Base-by-base conservation (phyloP, 768 basidiomycete genomes). In the Xanthoconium stramineum region DNA sequence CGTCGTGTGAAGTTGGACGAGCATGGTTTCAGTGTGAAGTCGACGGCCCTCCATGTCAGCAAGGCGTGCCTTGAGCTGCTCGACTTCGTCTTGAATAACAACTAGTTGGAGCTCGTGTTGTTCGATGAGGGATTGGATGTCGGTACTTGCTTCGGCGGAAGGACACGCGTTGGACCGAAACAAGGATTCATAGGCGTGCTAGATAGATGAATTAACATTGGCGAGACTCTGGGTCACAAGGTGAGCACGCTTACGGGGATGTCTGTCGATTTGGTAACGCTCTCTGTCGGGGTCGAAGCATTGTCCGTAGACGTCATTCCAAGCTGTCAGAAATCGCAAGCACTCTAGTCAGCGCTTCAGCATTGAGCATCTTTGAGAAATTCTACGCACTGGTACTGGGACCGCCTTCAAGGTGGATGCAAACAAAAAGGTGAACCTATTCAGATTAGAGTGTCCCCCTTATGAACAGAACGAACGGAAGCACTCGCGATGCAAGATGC, bases 101-200 rank as follows among this genome's bases (percentile, higher is more conserved):
- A 36, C n/a, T 24, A 67, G 60, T 5, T 67, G 56, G 17, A 8
- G n/a, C 30, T 67, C 53, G 32, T 62, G 59, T 15, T 45, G 39
- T n/a, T 51, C 44, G 24, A 65, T 59, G 48, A 67, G 65, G 5
- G 52, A 43, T 2, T 54, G 54, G 53, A 67, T 55, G 20, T 24
- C 36, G 37, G 29, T 38, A 6, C 46, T 48, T n/a, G 50, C 37
- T 37, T 62, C 32, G 19, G 38, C 40, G 11, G 55, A 55, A 30
- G 68, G 63, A 49, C 51, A 64, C 4, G 47, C 7, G 39, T 68
- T 67, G 50, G 62, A 63, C 14, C 35, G 30, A 35, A 62, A 35
- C 20, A 63, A 30, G 17, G n/a, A n/a, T 10, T 35, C 40, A 51
- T 58, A 56, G 33, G 49, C 20, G 14, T 51, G 45, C 67, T 52